Percentiles rank a stretch among this genome's conserved stretches.
Evolutionary conservation across 129 eudicot species (phyloP).

Genomic region (Flaveria trinervia): DNA sequence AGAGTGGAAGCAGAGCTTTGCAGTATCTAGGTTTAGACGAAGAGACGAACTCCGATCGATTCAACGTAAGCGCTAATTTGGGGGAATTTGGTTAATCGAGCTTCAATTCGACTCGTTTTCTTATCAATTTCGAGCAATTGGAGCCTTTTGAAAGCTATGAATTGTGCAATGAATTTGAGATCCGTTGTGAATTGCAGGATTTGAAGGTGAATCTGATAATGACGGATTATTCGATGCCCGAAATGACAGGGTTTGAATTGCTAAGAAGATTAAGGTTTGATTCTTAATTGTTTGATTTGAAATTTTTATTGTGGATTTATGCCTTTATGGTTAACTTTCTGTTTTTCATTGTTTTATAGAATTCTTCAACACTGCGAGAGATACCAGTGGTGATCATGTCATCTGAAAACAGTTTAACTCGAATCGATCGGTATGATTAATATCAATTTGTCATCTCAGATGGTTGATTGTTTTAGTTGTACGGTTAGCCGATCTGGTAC

Average conservation of each 20-base stretch:
- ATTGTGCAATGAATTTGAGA: neutral
- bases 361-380: conserved; percentile 61
- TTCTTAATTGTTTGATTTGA: neutral
- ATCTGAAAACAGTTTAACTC: conserved; percentile 70
- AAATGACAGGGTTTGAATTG: conserved; percentile 96
- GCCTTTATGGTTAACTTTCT: too few species aligned
- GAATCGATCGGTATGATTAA: conserved; percentile 67
- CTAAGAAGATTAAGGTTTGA: conserved; percentile 84
- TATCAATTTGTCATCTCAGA: too few species aligned
- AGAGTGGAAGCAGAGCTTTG: conserved; percentile 83
- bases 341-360: conserved; percentile 38
- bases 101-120: neutral
- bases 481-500: too few species aligned
- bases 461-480: too few species aligned
- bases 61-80: conserved; percentile 41
- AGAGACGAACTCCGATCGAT: conserved; percentile 46
- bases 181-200: conserved; percentile 43
- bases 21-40: conserved; percentile 82
- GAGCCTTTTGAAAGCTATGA: neutral
- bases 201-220: conserved; percentile 91
- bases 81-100: neutral
- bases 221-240: conserved; percentile 97
- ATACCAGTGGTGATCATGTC: conserved; percentile 98
- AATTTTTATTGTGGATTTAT: neutral
- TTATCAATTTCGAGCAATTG: neutral